Evolutionary conservation across 2,329 filamentous ascomycete species (phyloP).

Genomic region (Diaporthe citri): DNA sequence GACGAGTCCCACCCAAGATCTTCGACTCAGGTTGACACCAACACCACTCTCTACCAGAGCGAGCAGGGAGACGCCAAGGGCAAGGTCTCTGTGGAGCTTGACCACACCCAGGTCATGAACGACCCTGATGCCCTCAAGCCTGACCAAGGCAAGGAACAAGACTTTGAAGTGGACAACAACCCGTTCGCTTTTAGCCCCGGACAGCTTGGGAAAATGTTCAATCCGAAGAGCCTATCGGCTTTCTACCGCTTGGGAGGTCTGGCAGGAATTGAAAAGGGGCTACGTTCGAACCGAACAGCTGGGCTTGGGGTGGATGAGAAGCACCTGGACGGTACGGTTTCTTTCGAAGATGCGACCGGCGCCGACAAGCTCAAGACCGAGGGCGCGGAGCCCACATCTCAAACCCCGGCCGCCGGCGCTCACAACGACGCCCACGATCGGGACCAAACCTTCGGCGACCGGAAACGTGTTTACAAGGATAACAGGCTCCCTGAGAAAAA

Average conservation of each 20-base stretch:
- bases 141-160: constrained; percentile 80
- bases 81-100: constrained; percentile 51
- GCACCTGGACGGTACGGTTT: constrained; percentile 72
- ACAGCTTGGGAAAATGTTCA: constrained; percentile 87
- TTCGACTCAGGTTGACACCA: constrained; percentile 73
- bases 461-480: constrained; percentile 78
- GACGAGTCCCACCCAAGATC: constrained; percentile 69
- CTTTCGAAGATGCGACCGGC: constrained; percentile 77
- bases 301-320: constrained; percentile 85
- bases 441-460: constrained; percentile 66
- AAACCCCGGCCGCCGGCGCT: constrained; percentile 8
- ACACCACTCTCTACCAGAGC: constrained; percentile 58
- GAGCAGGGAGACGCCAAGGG: constrained; percentile 51
- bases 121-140: constrained; percentile 79
- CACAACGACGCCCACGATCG: neutral
- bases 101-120: constrained; percentile 69
- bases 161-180: constrained; percentile 83
- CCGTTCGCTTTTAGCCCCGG: constrained; percentile 89
- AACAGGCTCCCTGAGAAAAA: constrained; percentile 82
- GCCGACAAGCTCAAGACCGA: constrained; percentile 52
- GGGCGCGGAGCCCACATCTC: constrained; percentile 42
- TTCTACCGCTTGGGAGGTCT: constrained; percentile 86
- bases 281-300: constrained; percentile 77
- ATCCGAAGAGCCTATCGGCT: constrained; percentile 87
- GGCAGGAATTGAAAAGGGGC: constrained; percentile 80